phyloP scores from a whole-genome alignment of 2,329 filamentous ascomycete species.

The Phaeosphaeriaceae sp. region DNA sequence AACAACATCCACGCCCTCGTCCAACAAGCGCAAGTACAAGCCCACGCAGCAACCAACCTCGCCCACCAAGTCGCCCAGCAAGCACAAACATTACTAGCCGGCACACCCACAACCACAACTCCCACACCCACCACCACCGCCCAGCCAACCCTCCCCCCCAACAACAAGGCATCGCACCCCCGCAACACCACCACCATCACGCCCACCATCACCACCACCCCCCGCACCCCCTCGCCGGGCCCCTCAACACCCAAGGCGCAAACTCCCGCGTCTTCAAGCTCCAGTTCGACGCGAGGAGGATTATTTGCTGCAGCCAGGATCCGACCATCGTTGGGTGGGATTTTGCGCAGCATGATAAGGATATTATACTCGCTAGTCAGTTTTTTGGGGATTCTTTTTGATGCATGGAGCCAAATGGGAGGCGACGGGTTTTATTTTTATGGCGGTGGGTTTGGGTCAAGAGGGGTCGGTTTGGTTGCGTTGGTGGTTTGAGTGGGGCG shows the following conservation, averaged over 20 bases:
- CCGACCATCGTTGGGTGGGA: constrained; percentile 96
- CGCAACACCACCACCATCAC: constrained; percentile 27
- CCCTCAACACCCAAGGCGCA: constrained; percentile 40
- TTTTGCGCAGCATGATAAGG: constrained; percentile 85
- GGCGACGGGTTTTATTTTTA: neutral
- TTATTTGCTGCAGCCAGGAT: constrained; percentile 94
- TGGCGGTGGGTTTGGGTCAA: neutral
- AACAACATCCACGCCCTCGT: constrained; percentile 43
- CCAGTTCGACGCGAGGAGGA: constrained; percentile 91
- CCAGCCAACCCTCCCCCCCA: constrained; percentile 17
- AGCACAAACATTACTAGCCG: constrained; percentile 43
- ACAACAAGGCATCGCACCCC: constrained; percentile 21
- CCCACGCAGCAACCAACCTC: constrained; percentile 42
- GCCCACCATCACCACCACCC: constrained; percentile 40
- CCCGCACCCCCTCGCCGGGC: constrained; percentile 32
- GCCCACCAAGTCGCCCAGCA: constrained; percentile 45
- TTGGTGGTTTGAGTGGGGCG: too few species aligned
- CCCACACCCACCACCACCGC: constrained; percentile 9
- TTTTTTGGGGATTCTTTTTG: constrained; percentile 70
- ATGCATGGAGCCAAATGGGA: neutral
- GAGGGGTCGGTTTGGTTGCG: too few species aligned
- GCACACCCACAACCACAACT: constrained; percentile 29
- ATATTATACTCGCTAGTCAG: constrained; percentile 76
- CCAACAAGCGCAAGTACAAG: constrained; percentile 46
- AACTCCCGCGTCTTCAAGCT: constrained; percentile 86